Evolutionary conservation across 768 basidiomycete genomes (phyloP).

Genomic region (Peribolospora kevripleyi): DNA sequence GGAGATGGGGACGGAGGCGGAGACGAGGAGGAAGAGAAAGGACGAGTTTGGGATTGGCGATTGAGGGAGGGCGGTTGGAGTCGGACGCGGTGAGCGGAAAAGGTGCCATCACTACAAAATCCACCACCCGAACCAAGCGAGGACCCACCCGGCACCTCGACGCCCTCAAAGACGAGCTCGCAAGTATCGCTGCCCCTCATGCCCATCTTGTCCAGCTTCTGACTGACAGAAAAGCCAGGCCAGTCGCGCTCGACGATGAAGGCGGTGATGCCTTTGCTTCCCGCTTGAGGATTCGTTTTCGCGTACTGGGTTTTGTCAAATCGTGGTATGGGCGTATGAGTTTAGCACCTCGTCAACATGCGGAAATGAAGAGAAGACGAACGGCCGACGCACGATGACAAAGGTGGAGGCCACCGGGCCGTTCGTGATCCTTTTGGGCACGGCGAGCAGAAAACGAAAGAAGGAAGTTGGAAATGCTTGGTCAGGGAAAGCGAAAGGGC

Average conservation of each 20-base stretch:
- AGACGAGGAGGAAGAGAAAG: too few species aligned
- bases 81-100: too few species aligned
- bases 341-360: too few species aligned
- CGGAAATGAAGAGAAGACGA: too few species aligned
- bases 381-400: slow-evolving; percentile 28
- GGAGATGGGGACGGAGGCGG: too few species aligned
- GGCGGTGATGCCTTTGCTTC: slow-evolving; percentile 70
- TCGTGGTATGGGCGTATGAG: too few species aligned
- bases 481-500: neutral
- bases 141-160: slow-evolving; percentile 61
- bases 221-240: slow-evolving; percentile 63
- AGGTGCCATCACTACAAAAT: too few species aligned
- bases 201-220: slow-evolving; percentile 82
- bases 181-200: slow-evolving; percentile 93
- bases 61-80: too few species aligned
- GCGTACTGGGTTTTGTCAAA: slow-evolving; percentile 30
- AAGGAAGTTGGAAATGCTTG: neutral
- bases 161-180: slow-evolving; percentile 75
- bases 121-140: too few species aligned
- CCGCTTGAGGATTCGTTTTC: slow-evolving; percentile 50
- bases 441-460: neutral
- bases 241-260: slow-evolving; percentile 70
- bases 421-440: slow-evolving; percentile 57
- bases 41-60: too few species aligned
- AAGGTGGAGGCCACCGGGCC: slow-evolving; percentile 74